Base-by-base conservation (phyloP, 2,329 filamentous ascomycete genomes). In the Plenodomus lindquistii region DNA sequence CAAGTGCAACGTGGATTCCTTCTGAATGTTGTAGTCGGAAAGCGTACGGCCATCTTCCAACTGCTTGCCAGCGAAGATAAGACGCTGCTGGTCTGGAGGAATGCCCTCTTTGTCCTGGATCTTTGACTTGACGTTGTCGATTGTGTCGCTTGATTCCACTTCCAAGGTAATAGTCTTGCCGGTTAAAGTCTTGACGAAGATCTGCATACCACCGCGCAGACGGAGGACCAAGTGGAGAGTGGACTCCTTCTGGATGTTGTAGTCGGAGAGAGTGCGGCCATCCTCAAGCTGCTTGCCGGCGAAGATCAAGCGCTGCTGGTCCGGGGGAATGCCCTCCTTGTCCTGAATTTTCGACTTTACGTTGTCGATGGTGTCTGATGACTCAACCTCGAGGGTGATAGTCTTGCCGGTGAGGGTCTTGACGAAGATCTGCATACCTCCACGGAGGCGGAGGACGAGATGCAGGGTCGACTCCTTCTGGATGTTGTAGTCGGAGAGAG, bases 31-130 rank as follows among this genome's bases (percentile, higher is more conserved):
- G 84, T 96, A 96, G 73, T 96, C 91, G 53, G 84, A 87, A 0
- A 96, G 81, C 21, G 91, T 96, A 44, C 92, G 90, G 55, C 93
- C 92, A 63, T 97, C 93, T 75, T 97, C 93, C 3, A 97, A 85
- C 73, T 97, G 92, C 83, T 97, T 97, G 48, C 92, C 93, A 37
- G 92, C 92, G 63, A 97, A 97, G 73, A 97, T 97, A 61, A 97
- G 76, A 64, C 92, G 93, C 80, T 97, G 92, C 77, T 97, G 92
- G 71, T 97, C 92, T 10, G 92, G 92, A 39, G 92, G 93, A 47
- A 97, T 97, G 20, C 92, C 92, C 76, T 97, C 92, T 84, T 97
- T 97, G 70, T 97, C 92, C 76, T 97, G 92, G 37, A 97, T 97
- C 84, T 97, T 97, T 42, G 83, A 85, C 85, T 97, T 97, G 34